Conservation (phyloP, 495 filamentous ascomycete species). For the Aspergillus sparsus region DNA sequence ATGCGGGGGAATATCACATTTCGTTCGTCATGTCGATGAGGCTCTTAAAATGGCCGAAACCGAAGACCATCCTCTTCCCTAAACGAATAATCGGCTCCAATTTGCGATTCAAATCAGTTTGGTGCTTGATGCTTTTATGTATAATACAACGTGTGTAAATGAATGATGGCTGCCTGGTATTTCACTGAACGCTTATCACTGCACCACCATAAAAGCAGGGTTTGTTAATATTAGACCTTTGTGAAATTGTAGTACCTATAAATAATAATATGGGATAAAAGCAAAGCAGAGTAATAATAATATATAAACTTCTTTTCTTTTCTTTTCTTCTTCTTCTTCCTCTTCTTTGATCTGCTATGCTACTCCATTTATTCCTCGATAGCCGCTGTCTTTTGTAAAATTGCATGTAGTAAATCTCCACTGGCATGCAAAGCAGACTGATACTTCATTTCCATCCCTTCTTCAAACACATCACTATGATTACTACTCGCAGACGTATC, state of each 20-base stretch:
- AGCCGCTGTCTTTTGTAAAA: slow-evolving; percentile 31
- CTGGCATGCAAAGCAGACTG: slow-evolving; percentile 26
- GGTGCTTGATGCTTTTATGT: neutral
- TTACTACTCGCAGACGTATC: neutral
- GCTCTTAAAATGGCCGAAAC: slow-evolving; percentile 77
- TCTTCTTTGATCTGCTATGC: neutral
- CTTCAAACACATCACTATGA: too few species aligned
- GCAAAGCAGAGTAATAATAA: too few species aligned
- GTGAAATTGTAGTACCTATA: neutral
- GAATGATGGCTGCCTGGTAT: neutral
- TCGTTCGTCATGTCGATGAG: slow-evolving; percentile 80
- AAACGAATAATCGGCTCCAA: neutral
- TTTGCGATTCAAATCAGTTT: too few species aligned
- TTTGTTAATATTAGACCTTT: neutral
- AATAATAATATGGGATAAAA: too few species aligned
- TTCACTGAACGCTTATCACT: neutral
- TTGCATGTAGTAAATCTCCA: slow-evolving; percentile 31
- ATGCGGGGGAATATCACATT: slow-evolving; percentile 72
- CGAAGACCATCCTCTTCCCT: slow-evolving; percentile 40
- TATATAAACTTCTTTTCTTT: too few species aligned
- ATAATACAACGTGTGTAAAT: neutral
- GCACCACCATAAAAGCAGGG: neutral
- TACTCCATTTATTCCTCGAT: slow-evolving; percentile 25
- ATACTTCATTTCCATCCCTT: neutral
- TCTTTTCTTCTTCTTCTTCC: too few species aligned